Conservation (phyloP, 768 basidiomycete species). For the Hygrophorus pudorinus region DNA sequence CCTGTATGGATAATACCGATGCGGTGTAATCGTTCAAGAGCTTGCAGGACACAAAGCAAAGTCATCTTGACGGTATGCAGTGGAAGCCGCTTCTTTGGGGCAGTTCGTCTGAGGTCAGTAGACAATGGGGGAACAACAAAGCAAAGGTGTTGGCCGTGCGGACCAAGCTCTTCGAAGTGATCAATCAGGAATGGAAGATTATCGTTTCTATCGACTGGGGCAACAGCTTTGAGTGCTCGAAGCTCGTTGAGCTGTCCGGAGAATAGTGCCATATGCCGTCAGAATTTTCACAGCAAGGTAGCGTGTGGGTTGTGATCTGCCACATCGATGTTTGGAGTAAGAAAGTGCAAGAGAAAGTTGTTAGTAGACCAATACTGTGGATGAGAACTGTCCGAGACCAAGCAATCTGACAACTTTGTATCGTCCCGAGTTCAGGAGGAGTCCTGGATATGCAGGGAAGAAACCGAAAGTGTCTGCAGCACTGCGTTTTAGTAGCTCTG, state of each 20-base stretch:
- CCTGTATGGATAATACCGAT: conserved; percentile 15
- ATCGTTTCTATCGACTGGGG: conserved; percentile 2
- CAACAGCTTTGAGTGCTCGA: conserved; percentile 12
- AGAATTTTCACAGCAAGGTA: conserved; percentile 15
- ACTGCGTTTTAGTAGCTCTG: no score
- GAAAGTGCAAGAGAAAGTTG: no score
- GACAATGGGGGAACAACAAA: conserved; percentile 12
- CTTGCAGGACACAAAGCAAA: conserved; percentile 9
- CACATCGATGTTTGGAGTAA: no score
- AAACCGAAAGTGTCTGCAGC: no score
- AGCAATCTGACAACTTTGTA: no score
- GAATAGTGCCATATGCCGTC: conserved; percentile 13
- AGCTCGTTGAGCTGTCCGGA: conserved; percentile 7
- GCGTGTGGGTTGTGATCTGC: no score
- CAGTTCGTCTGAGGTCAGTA: conserved; percentile 12
- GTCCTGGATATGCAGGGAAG: no score
- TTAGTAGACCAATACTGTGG: no score
- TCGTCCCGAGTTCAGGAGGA: no score
- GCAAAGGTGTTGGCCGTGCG: conserved; percentile 14
- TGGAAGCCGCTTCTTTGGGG: conserved; percentile 12
- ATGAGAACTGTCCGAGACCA: no score
- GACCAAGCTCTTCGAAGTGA: conserved; percentile 9
- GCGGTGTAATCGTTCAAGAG: conserved; percentile 10
- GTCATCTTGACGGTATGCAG: conserved; percentile 11
- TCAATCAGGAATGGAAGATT: conserved; percentile 13